Conservation (phyloP, 139 green algal species). For the Chlorokybus atmophyticus region DNA sequence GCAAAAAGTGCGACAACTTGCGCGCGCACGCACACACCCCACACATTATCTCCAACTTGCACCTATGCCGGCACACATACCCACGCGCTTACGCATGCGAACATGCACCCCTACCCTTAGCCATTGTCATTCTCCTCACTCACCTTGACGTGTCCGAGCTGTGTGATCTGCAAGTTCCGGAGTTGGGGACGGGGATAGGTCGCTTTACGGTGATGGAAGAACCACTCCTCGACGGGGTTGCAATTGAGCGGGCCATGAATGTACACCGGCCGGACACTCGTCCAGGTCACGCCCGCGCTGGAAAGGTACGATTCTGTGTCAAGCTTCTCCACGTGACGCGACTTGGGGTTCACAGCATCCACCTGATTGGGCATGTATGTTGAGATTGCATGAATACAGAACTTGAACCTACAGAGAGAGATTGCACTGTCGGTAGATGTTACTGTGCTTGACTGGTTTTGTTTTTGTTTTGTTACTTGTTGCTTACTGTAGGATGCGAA, state of each 20-base stretch:
- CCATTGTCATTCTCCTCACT: no score
- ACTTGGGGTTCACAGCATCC: slow-evolving; percentile 77
- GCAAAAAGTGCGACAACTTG: not conserved
- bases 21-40: not conserved
- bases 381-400: no score
- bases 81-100: no score
- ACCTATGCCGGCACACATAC: no score
- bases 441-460: no score
- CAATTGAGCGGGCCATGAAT: slow-evolving; percentile 98
- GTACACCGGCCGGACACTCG: slow-evolving; percentile 83
- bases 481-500: no score
- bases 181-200: slow-evolving; percentile 72
- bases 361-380: slow-evolving; percentile 46
- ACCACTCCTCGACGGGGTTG: slow-evolving; percentile 83
- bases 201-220: slow-evolving; percentile 67
- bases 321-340: slow-evolving; percentile 93
- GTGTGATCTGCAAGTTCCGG: slow-evolving; percentile 62
- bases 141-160: slow-evolving; percentile 38
- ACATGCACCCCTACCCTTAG: no score
- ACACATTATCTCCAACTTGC: no score
- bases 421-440: no score
- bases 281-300: slow-evolving; percentile 65
- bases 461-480: no score
- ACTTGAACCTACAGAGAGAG: no score
- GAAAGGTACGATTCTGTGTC: slow-evolving; percentile 76